phyloP scores from a whole-genome alignment of 306 rosid genomes.

The Senna tora region DNA sequence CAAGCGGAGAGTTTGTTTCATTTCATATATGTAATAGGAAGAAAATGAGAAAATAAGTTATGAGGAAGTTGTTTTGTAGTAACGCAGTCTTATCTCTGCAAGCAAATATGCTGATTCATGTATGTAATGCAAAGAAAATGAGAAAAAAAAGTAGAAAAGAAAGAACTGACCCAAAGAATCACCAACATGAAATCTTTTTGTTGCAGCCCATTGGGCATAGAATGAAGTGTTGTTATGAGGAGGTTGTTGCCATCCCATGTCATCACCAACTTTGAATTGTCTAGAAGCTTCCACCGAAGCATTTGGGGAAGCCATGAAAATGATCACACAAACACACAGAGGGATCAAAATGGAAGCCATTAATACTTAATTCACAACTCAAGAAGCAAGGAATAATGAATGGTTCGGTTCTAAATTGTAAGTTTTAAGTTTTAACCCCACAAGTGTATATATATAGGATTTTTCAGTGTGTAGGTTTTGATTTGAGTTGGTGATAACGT shows the following conservation, averaged over 20 bases:
- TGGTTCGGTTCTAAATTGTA: neutral
- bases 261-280: conserved; percentile 72
- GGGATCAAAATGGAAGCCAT: neutral
- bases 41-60: too few species aligned
- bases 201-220: conserved; percentile 72
- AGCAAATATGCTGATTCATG: too few species aligned
- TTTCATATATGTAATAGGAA: too few species aligned
- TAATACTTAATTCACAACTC: neutral
- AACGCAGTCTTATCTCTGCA: too few species aligned
- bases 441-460: conserved; percentile 11
- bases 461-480: neutral
- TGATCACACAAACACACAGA: conserved; percentile 26
- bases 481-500: neutral
- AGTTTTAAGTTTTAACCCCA: neutral
- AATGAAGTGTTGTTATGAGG: conserved; percentile 43
- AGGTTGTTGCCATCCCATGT: conserved; percentile 71
- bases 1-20: too few species aligned
- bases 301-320: conserved; percentile 35
- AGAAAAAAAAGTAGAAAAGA: too few species aligned
- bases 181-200: conserved; percentile 68
- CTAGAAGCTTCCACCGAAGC: conserved; percentile 42
- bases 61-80: too few species aligned
- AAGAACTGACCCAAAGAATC: conserved; percentile 79
- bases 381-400: neutral
- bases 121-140: too few species aligned